Evolutionary conservation across 2,329 filamentous ascomycete species (phyloP).

Genomic region (Ascochyta fabae): DNA sequence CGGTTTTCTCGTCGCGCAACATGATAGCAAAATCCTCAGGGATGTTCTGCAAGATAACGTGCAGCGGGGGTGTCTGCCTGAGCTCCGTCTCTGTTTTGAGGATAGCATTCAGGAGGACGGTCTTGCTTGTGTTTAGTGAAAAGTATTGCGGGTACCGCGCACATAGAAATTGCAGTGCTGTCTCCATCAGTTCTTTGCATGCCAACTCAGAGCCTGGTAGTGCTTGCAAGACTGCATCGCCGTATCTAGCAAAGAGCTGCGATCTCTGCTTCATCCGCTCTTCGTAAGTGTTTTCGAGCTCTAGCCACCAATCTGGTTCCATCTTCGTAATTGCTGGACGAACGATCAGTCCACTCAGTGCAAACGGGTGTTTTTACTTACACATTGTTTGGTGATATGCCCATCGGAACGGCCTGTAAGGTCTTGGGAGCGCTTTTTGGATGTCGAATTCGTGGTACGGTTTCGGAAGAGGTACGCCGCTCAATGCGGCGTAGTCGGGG

Average conservation of each 20-base stretch:
- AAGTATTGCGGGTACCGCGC: conserved; percentile 80
- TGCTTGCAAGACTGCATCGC: conserved; percentile 68
- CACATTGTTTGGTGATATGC: conserved; percentile 91
- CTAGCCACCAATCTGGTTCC: conserved; percentile 87
- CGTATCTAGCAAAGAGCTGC: conserved; percentile 67
- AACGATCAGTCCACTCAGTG: not conserved
- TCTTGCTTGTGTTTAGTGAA: conserved; percentile 60
- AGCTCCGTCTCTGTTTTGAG: conserved; percentile 68
- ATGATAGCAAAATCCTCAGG: conserved; percentile 86
- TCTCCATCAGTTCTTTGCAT: conserved; percentile 88
- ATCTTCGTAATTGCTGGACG: conserved; percentile 73
- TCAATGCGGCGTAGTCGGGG: conserved; percentile 77
- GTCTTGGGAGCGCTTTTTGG: conserved; percentile 70
- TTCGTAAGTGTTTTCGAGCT: conserved; percentile 77
- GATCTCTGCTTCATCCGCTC: conserved; percentile 72
- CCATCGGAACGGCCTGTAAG: conserved; percentile 84
- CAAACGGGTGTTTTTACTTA: conserved; percentile 53
- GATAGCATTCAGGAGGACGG: conserved; percentile 71
- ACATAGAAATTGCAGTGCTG: conserved; percentile 80
- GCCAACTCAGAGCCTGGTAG: conserved; percentile 79
- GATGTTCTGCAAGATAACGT: conserved; percentile 76
- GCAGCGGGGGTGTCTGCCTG: conserved; percentile 67
- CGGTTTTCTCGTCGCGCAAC: conserved; percentile 72
- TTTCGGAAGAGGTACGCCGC: conserved; percentile 73
- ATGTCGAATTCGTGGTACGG: conserved; percentile 72